Conservation (phyloP, 1,139 yeast genomes). For the Candida sanyaensis region DNA sequence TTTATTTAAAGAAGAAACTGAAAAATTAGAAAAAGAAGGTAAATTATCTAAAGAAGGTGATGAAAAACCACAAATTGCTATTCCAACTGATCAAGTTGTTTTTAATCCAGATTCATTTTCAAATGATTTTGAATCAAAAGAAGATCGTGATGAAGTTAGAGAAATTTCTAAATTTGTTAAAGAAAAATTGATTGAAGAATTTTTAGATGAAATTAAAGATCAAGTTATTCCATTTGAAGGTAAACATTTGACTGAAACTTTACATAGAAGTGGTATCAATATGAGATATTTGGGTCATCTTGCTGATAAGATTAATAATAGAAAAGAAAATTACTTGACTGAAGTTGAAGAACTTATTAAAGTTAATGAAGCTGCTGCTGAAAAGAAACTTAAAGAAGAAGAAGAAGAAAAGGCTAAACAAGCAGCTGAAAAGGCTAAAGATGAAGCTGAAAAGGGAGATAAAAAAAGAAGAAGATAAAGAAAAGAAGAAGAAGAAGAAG, state of each 20-base stretch:
- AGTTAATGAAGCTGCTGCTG: slow-evolving; percentile 28
- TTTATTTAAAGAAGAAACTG: slow-evolving; percentile 52
- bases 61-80: slow-evolving; percentile 52
- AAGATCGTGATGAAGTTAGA: slow-evolving; percentile 63
- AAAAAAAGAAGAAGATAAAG: slow-evolving; percentile 27
- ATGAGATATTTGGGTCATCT: slow-evolving; percentile 81
- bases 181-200: slow-evolving; percentile 60
- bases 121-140: slow-evolving; percentile 40
- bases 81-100: slow-evolving; percentile 57
- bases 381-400: slow-evolving; percentile 22
- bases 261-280: slow-evolving; percentile 86
- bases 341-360: slow-evolving; percentile 22
- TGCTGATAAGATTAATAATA: slow-evolving; percentile 35
- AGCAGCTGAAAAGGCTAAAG: slow-evolving; percentile 23
- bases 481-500: slow-evolving; percentile 28
- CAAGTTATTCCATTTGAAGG: slow-evolving; percentile 81
- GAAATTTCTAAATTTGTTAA: slow-evolving; percentile 67
- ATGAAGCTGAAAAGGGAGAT: slow-evolving; percentile 26
- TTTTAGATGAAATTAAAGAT: slow-evolving; percentile 57
- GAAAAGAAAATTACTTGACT: slow-evolving; percentile 26
- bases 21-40: slow-evolving; percentile 48
- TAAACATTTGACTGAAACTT: slow-evolving; percentile 59
- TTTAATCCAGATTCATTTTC: slow-evolving; percentile 83
- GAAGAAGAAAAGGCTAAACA: slow-evolving; percentile 21
- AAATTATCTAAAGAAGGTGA: slow-evolving; percentile 30